Base-by-base conservation (phyloP, 1,284 basidiomycete genomes). In the Amylostereum chailletii region DNA sequence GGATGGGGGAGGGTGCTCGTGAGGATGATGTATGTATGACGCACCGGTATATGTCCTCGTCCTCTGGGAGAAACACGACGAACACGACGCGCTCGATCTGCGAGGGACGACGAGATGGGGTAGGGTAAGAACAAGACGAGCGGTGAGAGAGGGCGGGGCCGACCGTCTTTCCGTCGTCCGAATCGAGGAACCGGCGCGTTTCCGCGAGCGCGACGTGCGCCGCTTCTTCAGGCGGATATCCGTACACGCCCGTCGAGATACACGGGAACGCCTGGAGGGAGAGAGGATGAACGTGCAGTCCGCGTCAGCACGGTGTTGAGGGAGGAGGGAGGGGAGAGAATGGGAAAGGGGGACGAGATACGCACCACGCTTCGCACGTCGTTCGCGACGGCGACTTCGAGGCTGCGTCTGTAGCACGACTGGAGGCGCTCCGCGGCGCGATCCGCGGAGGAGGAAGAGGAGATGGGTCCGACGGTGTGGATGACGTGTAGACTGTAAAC, bases 401-500 rank as follows among this genome's bases (percentile, higher is more conserved):
- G 66, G 53, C 83, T 83, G 3, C 65, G 76, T 48, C 62, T 65
- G 62, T 95, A 95, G 62, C 90, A 93, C 10, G 82, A 85, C 4
- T 72, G 70, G 2, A 98, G 75, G 51, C 76, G 71, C 48, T 64
- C 56, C 5, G 79, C 79, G 45, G 76, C 77, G 41, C 65, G 60
- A 11, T 76, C 71, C 2, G 60, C 64, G 1, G 74, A 61, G 1
- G 57, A 54, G 0, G 56, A 49, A 0, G 71, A 71, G 61, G 92
- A 95, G 2, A 93, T 65, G 0, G 93, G 93, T 7, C 94, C 94
- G 29, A 96, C 94, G 1, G 95, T 84, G 60, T 97, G 95, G 19
- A 96, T 90, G 50, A 97, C 73, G 54, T 84, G 74, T 50, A 77
- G 80, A 19, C 86, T 77, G 69, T 59, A 29, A 42, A 7, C 19